Evolutionary conservation across 2,329 filamentous ascomycete species (phyloP).

Genomic region (Botryotinia convoluta): DNA sequence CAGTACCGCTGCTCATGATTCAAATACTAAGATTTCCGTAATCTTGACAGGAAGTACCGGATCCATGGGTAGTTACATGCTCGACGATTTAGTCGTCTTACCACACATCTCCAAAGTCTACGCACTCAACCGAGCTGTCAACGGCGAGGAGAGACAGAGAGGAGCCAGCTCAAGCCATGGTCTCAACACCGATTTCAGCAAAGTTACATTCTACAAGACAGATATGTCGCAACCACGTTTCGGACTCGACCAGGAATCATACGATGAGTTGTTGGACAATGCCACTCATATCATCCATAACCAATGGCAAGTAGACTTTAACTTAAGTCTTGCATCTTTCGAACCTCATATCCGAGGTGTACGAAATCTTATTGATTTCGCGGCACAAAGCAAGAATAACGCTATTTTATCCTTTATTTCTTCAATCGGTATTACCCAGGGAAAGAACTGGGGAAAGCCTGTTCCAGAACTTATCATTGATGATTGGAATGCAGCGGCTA

Average conservation of each 20-base stretch:
- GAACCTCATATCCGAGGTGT: conserved; percentile 41
- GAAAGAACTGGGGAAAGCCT: conserved; percentile 16
- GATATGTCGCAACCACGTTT: conserved; percentile 49
- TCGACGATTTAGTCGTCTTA: conserved; percentile 41
- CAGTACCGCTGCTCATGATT: background rate
- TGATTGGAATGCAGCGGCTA: conserved; percentile 38
- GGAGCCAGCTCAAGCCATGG: conserved; percentile 42
- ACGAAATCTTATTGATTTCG: conserved; percentile 40
- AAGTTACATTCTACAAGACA: conserved; percentile 48
- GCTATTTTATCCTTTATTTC: conserved; percentile 34
- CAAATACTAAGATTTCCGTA: conserved; percentile 24
- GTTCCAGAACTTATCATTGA: conserved; percentile 42
- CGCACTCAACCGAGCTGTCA: conserved; percentile 47
- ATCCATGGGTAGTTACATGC: conserved; percentile 48
- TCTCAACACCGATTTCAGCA: conserved; percentile 39
- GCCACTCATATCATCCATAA: conserved; percentile 27
- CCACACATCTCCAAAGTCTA: conserved; percentile 43
- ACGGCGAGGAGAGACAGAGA: conserved; percentile 23
- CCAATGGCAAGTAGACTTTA: conserved; percentile 43
- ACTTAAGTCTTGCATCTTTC: conserved; percentile 39
- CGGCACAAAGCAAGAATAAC: conserved; percentile 16
- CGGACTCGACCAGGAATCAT: conserved; percentile 42
- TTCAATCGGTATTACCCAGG: conserved; percentile 27
- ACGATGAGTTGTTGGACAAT: conserved; percentile 26
- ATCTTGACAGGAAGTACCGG: conserved; percentile 51